Base-by-base conservation (phyloP, 2,329 filamentous ascomycete genomes). In the Xenosphaeropsis pyriputrescens region DNA sequence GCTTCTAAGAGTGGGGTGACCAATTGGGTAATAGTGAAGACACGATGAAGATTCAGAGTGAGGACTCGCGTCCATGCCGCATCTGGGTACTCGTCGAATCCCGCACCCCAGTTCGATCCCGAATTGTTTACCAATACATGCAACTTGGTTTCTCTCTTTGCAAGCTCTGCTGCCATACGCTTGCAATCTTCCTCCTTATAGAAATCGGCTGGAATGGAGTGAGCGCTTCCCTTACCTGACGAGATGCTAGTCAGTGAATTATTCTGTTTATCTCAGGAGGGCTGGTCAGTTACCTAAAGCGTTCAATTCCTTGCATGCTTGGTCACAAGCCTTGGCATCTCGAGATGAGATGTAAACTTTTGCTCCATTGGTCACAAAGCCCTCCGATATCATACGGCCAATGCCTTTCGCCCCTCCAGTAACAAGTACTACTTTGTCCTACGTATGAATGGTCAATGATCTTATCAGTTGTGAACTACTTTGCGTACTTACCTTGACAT, bases 331-430 rank as follows among this genome's bases (percentile, higher is more conserved):
- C 32, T 71, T 74, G 13, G 72, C 73, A 22, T 79, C 77, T 17
- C 73, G 67, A 5, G 73, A 79, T 5, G 73, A 75, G 44, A 85
- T 77, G 61, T 82, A 84, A 5, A 84, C 79, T 44, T 70, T 79
- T 41, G 70, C 69, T 40, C 75, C 73, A 56, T 77, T 79, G 40
- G 62, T 53, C n/a, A 79, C 64, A 56, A 76, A 79, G 40, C 73
- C 76, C 40, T 74, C 63, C 22, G 72, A 70, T 44, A 81, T 80
- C 75, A 80, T 80, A 41, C 69, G 70, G 13, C 76, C 76, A 44
- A 80, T 72, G 45, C 75, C 75, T 51, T 77, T 71, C 34, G 65
- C 68, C 37, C 68, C 67, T 44, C 71, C 71, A 5, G 70, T 75
- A 37, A 75, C 62, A 41, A 75, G 63, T 47, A 72, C 67, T 37